These are phyloP conservation scores for Chaetomium fimeti DNA, from an alignment of 495 filamentous ascomycete species.

Conservation along the genomic window DNA sequence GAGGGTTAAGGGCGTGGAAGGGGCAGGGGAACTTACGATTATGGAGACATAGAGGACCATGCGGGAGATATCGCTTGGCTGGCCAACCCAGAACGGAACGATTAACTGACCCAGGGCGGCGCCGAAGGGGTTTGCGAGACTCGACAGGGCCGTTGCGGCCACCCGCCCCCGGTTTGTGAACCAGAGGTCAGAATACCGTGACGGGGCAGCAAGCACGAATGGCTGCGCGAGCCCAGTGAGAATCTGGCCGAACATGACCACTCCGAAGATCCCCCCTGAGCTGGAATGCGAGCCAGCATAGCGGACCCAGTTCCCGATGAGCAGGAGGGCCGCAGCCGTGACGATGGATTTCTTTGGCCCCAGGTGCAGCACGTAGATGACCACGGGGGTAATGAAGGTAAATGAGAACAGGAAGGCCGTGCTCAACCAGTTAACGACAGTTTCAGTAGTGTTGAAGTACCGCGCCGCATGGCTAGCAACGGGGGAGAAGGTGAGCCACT, in stretches of 20 bases:
- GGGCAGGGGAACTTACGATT: conserved; percentile 56
- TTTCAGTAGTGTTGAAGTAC: conserved; percentile 73
- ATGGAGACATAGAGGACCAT: conserved; percentile 87
- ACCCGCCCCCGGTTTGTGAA: conserved; percentile 83
- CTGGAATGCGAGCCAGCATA: conserved; percentile 69
- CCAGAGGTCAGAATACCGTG: conserved; percentile 91
- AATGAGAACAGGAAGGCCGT: conserved; percentile 86
- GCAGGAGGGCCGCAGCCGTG: conserved; percentile 64
- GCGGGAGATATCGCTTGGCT: conserved; percentile 62
- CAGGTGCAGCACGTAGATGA: conserved; percentile 75
- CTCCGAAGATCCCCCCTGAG: conserved; percentile 60
- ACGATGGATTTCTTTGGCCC: conserved; percentile 79
- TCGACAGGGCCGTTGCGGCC: conserved; percentile 81
- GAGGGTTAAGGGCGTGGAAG: conserved; percentile 16
- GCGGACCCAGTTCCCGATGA: conserved; percentile 89
- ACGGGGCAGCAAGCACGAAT: conserved; percentile 86
- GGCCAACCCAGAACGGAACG: conserved; percentile 68
- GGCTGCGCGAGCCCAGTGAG: conserved; percentile 86
- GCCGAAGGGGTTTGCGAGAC: conserved; percentile 82
- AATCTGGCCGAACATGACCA: conserved; percentile 94
- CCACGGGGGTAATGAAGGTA: conserved; percentile 65
- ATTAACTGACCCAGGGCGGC: conserved; percentile 86
- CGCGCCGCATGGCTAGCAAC: conserved; percentile 71
- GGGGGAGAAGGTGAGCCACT: conserved; percentile 94
- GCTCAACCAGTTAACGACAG: conserved; percentile 87